phyloP scores from a whole-genome alignment of 2,329 filamentous ascomycete genomes.

The Colletotrichum australisinense region DNA sequence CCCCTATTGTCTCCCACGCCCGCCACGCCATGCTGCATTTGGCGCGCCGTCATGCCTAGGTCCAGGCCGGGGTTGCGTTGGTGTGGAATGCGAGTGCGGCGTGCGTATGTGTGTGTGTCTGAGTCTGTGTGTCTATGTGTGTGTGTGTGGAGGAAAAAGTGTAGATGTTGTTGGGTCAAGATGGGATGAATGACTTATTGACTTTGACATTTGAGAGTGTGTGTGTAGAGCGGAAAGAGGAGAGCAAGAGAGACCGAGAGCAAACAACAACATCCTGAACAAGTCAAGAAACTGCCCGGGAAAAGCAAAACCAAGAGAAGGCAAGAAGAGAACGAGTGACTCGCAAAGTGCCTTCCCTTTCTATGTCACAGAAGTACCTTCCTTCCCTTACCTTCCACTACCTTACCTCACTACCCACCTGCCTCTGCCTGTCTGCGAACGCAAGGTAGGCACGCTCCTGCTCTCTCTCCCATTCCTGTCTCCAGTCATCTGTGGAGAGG shows the following conservation, averaged over 20 bases:
- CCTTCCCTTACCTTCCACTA: not conserved
- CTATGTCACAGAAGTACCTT: not conserved
- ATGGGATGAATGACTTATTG: constrained; percentile 33
- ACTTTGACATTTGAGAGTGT: not conserved
- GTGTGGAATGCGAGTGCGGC: constrained; percentile 37
- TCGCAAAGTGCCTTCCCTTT: not conserved
- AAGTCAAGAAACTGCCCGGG: not conserved
- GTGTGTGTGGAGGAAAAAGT: constrained; percentile 3
- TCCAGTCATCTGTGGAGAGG: not conserved
- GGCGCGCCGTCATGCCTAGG: constrained; percentile 10
- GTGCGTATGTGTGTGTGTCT: constrained; percentile 1
- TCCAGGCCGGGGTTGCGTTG: constrained; percentile 4
- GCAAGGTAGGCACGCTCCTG: not conserved
- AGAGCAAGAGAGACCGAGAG: not conserved
- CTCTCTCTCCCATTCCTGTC: not conserved
- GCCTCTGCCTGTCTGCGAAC: not conserved
- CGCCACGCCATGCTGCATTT: constrained; percentile 22
- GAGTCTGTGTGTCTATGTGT: constrained; percentile 2
- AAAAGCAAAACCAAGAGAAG: not conserved
- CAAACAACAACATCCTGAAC: not conserved
- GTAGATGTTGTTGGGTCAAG: not conserved
- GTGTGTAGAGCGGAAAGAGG: not conserved
- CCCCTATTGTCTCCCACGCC: constrained; percentile 12
- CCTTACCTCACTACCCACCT: not conserved
- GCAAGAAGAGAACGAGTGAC: not conserved